Evolutionary conservation across 352 stramenopile species (phyloP), one percentile per base, ranked within the genome.

Genomic region (Pythium folliculosum): DNA sequence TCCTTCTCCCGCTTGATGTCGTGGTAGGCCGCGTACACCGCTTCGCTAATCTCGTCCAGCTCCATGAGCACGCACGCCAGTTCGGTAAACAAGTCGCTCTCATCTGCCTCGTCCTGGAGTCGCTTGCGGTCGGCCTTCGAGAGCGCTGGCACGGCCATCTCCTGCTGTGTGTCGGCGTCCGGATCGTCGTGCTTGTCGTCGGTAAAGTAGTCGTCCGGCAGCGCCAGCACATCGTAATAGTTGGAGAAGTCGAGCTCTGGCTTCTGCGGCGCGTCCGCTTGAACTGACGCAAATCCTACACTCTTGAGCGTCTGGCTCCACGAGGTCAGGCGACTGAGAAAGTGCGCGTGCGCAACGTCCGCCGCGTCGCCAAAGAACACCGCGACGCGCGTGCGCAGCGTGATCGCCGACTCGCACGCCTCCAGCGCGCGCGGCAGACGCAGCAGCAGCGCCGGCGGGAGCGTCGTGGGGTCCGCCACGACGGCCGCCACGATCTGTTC

Each of bases 1-100:
- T 71, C 71, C 30, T 63, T 32, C 32, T 78, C 59, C 9, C 60
- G 70, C 45, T 81, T 81, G 14, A 81, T 69, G 27, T 78, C 45
- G 21, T 65, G 48, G n/a, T 73, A 77, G 12, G 71, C 59, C 12
- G 12, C 59, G 37, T 73, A 73, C 13, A 78, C 74, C 7, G 32
- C 52, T 43, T 59, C 52, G 17, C 32, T 48, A 32, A 59, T 30
- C 52, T 59, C 32, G 5, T 72, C 70, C 10, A 75, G 25, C 50
- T 81, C 71, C 51, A 81, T 40, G 27, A 78, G 62, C 43, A 77
- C 70, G 47, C 57, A 70, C 14, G 68, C 56, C 3, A 71, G 35
- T 43, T 77, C 72, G 10, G 76, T 55, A 10, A 66, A 38, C 45
- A 77, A 61, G 40, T 75, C 66, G 17, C 73, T 13, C 7, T 6